Base-by-base conservation (phyloP, 768 basidiomycete species). In the Rhizopogon sp. region DNA sequence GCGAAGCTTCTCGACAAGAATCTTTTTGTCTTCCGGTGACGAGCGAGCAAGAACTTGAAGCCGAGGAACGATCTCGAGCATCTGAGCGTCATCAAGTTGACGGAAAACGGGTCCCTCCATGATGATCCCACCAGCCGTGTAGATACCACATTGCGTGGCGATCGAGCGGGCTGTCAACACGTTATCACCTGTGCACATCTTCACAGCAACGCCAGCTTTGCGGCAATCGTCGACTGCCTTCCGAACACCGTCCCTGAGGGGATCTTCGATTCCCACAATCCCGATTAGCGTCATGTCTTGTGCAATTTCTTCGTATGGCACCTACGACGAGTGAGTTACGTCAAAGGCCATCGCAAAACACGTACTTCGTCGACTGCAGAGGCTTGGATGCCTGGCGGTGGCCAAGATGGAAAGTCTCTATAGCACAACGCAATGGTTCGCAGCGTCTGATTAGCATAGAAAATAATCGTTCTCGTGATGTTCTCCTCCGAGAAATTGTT, bases 111-210 rank as follows among this genome's bases (percentile, higher is more conserved):
- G 96, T 0, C 97, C 95, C 67, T 99, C 97, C 93, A 98, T 98
- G 72, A 99, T 90, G 60, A 98, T 82, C 31, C 97, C 97, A 25
- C 95, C 95, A 3, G 88, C 72, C 16, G 88, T 89, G 74, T 89
- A 98, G 67, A 98, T 98, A 39, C 95, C 94, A 64, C 96, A 98
- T 64, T 99, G 96, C 1, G 81, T 79, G 20, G 97, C 96, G 63
- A 99, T 99, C 6, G 95, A 97, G n/a, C 93, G 85, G 49, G 91
- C 92, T 0, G 91, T 95, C 50, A 98, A 83, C 49, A 94, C 92
- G 60, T 97, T 98, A 71, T 98, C 95, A 60, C 96, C 97, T 0
- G 97, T 98, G 68, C 93, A 96, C 95, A 98, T 99, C 75, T 97
- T 98, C 74, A 98, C 86, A 22, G 80, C 77, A 13, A 99, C 94